phyloP scores from a whole-genome alignment of 2,329 filamentous ascomycete species.

The Calonectria henricotiae region DNA sequence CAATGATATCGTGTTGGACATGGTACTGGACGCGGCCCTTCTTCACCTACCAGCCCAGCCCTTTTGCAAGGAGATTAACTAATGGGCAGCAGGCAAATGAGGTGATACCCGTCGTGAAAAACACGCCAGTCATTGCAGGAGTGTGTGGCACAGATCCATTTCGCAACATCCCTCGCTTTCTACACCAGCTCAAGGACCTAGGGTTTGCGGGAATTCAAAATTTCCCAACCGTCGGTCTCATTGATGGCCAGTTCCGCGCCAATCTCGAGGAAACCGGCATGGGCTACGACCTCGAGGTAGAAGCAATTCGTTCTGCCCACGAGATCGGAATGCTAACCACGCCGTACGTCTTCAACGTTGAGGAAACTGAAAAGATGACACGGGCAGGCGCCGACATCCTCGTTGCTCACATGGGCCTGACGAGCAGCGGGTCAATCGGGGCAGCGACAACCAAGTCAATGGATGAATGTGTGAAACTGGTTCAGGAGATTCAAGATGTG shows the following conservation, averaged over 20 bases:
- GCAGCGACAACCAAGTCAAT: constrained; percentile 10
- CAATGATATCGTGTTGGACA: constrained; percentile 20
- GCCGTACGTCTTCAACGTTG: constrained; percentile 7
- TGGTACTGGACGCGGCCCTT: not conserved
- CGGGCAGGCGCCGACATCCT: constrained; percentile 4
- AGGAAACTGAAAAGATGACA: constrained; percentile 1
- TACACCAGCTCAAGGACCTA: constrained; percentile 4
- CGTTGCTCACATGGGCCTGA: constrained; percentile 5
- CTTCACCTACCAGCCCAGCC: too few species aligned
- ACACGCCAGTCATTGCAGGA: constrained; percentile 7
- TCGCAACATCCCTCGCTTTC: constrained; percentile 5
- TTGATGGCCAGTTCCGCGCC: constrained; percentile 21
- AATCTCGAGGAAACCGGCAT: constrained; percentile 27
- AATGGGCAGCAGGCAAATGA: constrained; percentile 3
- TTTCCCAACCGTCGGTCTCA: constrained; percentile 18
- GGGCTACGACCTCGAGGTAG: constrained; percentile 23
- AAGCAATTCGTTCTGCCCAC: constrained; percentile 17
- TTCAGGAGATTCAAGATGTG: not conserved
- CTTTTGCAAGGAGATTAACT: too few species aligned
- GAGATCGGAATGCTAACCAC: constrained; percentile 10
- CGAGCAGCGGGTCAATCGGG: constrained; percentile 14
- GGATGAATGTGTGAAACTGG: constrained; percentile 8
- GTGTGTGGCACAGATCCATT: constrained; percentile 15
- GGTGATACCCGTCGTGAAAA: constrained; percentile 8
- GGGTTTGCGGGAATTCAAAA: constrained; percentile 8